Conservation (phyloP, 2,329 filamentous ascomycete genomes). For the Phialocephala sp. region DNA sequence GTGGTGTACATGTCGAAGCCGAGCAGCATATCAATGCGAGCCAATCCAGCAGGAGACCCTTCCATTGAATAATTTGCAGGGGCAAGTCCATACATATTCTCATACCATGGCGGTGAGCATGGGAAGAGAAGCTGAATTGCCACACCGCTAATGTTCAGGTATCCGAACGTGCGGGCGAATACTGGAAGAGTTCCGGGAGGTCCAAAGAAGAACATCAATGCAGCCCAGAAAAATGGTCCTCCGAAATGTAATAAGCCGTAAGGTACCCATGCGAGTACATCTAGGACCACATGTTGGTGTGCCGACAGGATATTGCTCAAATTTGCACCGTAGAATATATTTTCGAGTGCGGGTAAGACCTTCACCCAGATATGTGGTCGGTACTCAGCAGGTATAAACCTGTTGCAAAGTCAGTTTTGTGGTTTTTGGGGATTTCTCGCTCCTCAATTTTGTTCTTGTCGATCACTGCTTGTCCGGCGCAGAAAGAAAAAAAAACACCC, state of each 20-base stretch:
- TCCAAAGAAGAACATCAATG: conserved; percentile 84
- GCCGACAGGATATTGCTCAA: conserved; percentile 94
- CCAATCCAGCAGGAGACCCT: conserved; percentile 87
- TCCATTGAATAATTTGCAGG: conserved; percentile 92
- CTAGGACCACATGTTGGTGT: conserved; percentile 81
- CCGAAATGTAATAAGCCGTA: conserved; percentile 93
- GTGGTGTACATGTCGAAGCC: conserved; percentile 93
- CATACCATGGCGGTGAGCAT: conserved; percentile 96
- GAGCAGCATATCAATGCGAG: conserved; percentile 86
- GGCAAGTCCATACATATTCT: conserved; percentile 87
- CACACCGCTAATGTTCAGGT: conserved; percentile 88
- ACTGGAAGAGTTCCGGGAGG: conserved; percentile 85
- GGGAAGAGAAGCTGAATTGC: conserved; percentile 89
- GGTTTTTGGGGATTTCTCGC: conserved; percentile 4
- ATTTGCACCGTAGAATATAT: conserved; percentile 95
- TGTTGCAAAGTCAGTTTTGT: conserved; percentile 46
- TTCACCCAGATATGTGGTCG: conserved; percentile 95
- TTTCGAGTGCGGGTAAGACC: conserved; percentile 91
- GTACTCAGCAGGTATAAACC: conserved; percentile 88
- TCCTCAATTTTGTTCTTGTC: conserved; percentile 16
- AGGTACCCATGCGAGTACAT: conserved; percentile 90
- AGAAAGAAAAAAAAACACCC: neutral
- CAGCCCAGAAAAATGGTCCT: conserved; percentile 78
- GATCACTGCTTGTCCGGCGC: conserved; percentile 22
- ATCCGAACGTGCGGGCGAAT: conserved; percentile 87